phyloP scores from a whole-genome alignment of 805 yeast species.

The Candida arabinofermentans region DNA sequence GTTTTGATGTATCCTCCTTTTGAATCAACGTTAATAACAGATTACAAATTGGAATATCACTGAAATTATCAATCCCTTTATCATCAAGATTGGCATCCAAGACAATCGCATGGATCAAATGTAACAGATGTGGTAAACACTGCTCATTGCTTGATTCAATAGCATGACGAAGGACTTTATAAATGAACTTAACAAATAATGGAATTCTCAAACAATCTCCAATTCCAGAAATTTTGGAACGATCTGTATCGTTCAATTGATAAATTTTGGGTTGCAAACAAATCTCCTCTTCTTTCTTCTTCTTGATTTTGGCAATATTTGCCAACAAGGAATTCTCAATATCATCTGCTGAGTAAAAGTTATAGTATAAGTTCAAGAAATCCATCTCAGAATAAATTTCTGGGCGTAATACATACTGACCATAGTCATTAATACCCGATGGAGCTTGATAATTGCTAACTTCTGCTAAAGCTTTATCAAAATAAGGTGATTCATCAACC shows the following conservation, averaged over 20 bases:
- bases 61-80: conserved; percentile 33
- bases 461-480: conserved; percentile 52
- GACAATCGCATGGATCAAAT: conserved; percentile 63
- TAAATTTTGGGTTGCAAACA: conserved; percentile 45
- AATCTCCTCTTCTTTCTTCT: conserved; percentile 37
- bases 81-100: conserved; percentile 36
- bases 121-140: conserved; percentile 57
- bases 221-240: conserved; percentile 34
- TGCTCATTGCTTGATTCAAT: conserved; percentile 48
- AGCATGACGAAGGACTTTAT: conserved; percentile 53
- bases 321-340: conserved; percentile 44
- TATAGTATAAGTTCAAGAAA: conserved; percentile 49
- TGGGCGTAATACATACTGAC: conserved; percentile 57
- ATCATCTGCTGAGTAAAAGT: conserved; percentile 47
- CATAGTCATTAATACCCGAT: conserved; percentile 60
- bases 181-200: conserved; percentile 52
- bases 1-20: conserved; percentile 44
- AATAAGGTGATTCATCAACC: conserved; percentile 32
- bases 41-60: conserved; percentile 54
- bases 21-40: conserved; percentile 49
- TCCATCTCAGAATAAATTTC: conserved; percentile 45
- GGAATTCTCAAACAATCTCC: conserved; percentile 49
- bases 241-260: conserved; percentile 26
- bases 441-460: conserved; percentile 62
- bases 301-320: conserved; percentile 36